Percentiles rank a stretch among this genome's conserved stretches.
These are phyloP conservation scores for Aspergillus vadensis DNA, from an alignment of 2,329 filamentous ascomycete species.

Conservation along the genomic window DNA sequence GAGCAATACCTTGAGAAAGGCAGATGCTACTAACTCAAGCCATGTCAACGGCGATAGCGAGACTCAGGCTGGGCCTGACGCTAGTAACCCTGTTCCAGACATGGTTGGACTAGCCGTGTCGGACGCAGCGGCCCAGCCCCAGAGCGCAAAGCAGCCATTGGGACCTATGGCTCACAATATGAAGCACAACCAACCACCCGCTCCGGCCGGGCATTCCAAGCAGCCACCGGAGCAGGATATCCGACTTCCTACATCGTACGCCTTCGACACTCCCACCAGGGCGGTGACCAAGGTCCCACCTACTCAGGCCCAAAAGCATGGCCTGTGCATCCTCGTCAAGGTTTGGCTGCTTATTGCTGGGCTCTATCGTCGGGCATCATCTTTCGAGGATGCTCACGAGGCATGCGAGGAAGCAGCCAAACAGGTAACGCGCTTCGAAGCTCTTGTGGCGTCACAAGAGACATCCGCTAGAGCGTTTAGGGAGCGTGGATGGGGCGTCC, in stretches of 20 bases:
- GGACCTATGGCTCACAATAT: constrained; percentile 42
- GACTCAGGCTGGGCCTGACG: constrained; percentile 6
- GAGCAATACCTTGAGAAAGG: constrained; percentile 34
- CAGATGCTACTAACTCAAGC: constrained; percentile 27
- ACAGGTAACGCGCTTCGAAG: constrained; percentile 71
- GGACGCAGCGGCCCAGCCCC: constrained; percentile 21
- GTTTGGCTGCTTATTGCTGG: constrained; percentile 90
- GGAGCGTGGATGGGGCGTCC: constrained; percentile 72
- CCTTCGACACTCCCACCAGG: constrained; percentile 44
- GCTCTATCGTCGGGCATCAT: constrained; percentile 79
- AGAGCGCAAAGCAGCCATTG: constrained; percentile 36
- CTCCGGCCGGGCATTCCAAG: constrained; percentile 43
- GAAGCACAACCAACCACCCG: constrained; percentile 35
- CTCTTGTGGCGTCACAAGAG: constrained; percentile 63
- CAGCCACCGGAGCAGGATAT: constrained; percentile 47
- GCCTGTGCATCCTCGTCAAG: constrained; percentile 64
- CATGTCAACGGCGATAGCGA: constrained; percentile 26
- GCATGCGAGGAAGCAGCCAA: constrained; percentile 81
- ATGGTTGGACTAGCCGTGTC: constrained; percentile 36
- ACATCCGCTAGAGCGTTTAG: constrained; percentile 65
- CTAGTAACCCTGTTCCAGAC: constrained; percentile 14
- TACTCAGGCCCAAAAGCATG: constrained; percentile 57
- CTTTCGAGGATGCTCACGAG: constrained; percentile 77
- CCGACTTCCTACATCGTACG: constrained; percentile 37
- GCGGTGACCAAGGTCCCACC: constrained; percentile 53